Evolutionary conservation across 2,329 filamentous ascomycete genomes (phyloP).

Genomic region (Colletotrichum caudatum): DNA sequence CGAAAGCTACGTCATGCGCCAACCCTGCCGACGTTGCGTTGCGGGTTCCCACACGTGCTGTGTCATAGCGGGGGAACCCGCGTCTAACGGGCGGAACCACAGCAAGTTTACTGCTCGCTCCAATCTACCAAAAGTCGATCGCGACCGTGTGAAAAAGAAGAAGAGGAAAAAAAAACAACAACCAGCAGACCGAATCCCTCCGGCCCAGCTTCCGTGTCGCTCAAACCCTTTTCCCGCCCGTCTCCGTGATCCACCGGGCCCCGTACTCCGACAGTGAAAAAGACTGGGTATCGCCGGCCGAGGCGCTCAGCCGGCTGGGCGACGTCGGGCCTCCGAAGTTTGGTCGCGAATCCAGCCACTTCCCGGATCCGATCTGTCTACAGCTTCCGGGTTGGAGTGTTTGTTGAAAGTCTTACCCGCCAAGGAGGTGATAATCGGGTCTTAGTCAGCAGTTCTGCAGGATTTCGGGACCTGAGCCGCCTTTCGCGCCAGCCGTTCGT

Average conservation of each 20-base stretch:
- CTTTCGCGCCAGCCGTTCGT: conserved; percentile 21
- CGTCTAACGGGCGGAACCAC: conserved; percentile 2
- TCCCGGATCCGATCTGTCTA: not conserved
- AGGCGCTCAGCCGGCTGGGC: not conserved
- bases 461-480: conserved; percentile 23
- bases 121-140: not conserved
- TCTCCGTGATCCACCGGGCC: conserved; percentile 1
- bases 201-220: not conserved
- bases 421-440: not conserved
- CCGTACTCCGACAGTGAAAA: conserved; percentile 1
- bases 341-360: not conserved
- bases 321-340: not conserved
- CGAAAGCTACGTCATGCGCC: conserved; percentile 25
- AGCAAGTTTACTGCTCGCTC: not conserved
- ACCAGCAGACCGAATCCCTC: not conserved
- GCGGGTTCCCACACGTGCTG: conserved; percentile 31
- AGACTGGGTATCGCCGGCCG: not conserved
- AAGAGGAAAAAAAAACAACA: not conserved
- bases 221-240: not conserved
- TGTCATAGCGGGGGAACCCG: conserved; percentile 35
- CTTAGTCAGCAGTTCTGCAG: conserved; percentile 33
- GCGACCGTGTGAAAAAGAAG: not conserved
- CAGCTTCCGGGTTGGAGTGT: not conserved
- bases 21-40: conserved; percentile 31
- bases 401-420: not conserved